Base-by-base conservation (phyloP, 106 monocot species). In the Platanthera zijinensis region DNA sequence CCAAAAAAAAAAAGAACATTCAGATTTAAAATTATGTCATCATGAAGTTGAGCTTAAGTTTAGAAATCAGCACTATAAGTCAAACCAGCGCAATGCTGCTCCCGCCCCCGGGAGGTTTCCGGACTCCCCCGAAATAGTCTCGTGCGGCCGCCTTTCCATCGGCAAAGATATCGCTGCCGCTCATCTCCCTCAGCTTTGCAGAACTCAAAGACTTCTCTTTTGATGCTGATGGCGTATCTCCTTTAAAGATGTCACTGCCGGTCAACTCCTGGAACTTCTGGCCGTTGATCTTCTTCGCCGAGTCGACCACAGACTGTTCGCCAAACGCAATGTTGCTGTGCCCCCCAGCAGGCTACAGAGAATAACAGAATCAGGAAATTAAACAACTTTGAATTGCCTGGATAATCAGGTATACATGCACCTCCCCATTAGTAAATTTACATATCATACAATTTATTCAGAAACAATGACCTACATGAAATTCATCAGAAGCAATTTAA, bases 61-160 rank as follows among this genome's bases (percentile, higher is more conserved):
- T 39, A 39, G 39, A 39, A 39, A 39, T 39, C 39, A 39, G 39
- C 39, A 61, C 48, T 48, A 48, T 15, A 72, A 52, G 13, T 90
- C 81, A 90, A 72, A 87, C 85, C 72, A 90, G 71, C 3, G 85
- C 83, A 50, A 92, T 89, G 87, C 92, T 92, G 89, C 92, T 92
- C 49, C 85, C 89, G 7, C 92, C 92, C 50, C 92, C 92, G 4
- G 92, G 92, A 6, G 92, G 94, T 76, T 90, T 94, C 45, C 90
- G 86, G 62, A 90, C 85, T 1, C 94, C 94, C 0, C 90, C 90
- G 10, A 87, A 78, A 59, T 91, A 89, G 19, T 90, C 83, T 6
- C 86, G 57, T 0, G 85, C 72, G 6, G 79, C 57, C 13, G 85
- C 84, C 74, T 91, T 89, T 2, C 87, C 90, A n/a, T 90, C 94